Base-by-base conservation (phyloP, 1,284 basidiomycete species). In the Trichosporon sp. region DNA sequence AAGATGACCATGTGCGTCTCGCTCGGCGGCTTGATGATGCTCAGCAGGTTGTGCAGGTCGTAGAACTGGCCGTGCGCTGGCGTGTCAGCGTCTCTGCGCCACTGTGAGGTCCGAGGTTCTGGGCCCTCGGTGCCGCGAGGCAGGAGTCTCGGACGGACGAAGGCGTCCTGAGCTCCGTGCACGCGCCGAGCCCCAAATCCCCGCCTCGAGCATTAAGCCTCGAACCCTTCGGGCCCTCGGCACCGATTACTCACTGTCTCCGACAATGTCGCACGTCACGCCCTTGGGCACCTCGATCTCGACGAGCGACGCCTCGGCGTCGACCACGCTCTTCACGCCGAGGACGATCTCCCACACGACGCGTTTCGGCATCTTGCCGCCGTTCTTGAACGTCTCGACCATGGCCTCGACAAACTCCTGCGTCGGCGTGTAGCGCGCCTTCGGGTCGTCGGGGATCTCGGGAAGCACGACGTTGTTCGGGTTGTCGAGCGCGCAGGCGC, bases 271-370 rank as follows among this genome's bases (percentile, higher is more conserved):
- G 76, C 90, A 89, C 0, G 90, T 93, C 68, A 91, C 87, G 1
- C 90, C 94, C 38, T 94, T 89, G 42, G 88, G 87, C 29, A 99
- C 84, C 56, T 87, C 83, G 51, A 96, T 87, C 67, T 92, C 88
- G 18, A 97, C 93, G 78, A 99, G 76, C 73, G 89, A 92, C 69
- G 91, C 88, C 80, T 97, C 94, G 75, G 90, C 87, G 32, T 86
- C 85, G 75, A 99, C 89, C 7, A 88, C 84, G 21, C 88, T 87
- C 38, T 65, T 88, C 69, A 92, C 94, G 31, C 93, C 95, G 12
- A 99, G 86, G 31, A 95, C 87, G 76, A 99, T 98, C 84, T 98
- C 93, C 95, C 95, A 98, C 29, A 91, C 93, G 72, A 94, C 91
- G 81, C 93, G 86, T 82, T 90, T 89, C 4, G 94, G 90, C 66